Base-by-base conservation (phyloP, 1,284 basidiomycete genomes). In the Fistulina hepatica region DNA sequence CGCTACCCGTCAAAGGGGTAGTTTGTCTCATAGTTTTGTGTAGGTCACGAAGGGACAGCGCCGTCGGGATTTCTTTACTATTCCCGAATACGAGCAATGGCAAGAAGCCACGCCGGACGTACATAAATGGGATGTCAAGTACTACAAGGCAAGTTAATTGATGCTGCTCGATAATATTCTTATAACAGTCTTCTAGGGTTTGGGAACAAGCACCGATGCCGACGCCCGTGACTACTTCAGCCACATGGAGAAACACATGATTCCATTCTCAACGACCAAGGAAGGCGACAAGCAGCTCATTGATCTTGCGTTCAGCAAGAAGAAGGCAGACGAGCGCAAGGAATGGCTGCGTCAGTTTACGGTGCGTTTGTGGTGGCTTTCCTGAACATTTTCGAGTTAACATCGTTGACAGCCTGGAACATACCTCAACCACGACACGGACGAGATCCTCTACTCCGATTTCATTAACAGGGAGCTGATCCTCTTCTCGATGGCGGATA, bases 391-490 rank as follows among this genome's bases (percentile, higher is more conserved):
- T 9, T 21, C 42, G 41, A 19, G n/a, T 39, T 49, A 41, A 33
- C 40, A 17, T 37, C 8, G 31, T n/a, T 20, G 42, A 6, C 47
- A 92, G 80, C 92, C 94, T 21, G 95, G 95, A 24, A 98, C 95
- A 1, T 97, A 71, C 60, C 70, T 99, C 21, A 81, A 98, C 57
- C 94, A 98, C 60, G 79, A 81, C 45, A 73, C 88, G 33, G 75
- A 83, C 37, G 78, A 89, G 52, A 85, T 99, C 41, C 79, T 89
- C 0, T 85, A 83, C 54, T 73, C 81, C 2, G 93, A 99, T 54
- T 99, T 99, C 56, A 93, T 99, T 65, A 97, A 99, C 69, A 91
- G 81, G 61, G 95, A 99, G 58, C 68, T 99, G 33, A 97, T 99
- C 47, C 71, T 97, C 20, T 99, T 98, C 73, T 98, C 94, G 2